Percentiles rank a stretch among this genome's conserved stretches.
Conservation (phyloP, 23 red algal genomes). For the Chondrus crispus region DNA sequence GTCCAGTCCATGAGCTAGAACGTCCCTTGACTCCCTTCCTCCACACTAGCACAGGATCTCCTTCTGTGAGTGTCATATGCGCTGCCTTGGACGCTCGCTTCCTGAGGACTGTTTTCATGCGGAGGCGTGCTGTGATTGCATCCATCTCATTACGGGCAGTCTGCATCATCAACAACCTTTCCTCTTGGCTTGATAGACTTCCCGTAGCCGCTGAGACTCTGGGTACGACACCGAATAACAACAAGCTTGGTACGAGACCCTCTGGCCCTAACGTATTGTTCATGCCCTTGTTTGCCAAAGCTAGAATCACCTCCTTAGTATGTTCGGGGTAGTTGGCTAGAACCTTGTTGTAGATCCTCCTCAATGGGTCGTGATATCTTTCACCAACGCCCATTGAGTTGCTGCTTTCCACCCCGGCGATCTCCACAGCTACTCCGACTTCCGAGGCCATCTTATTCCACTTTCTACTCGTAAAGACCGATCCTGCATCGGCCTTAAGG, state of each 20-base stretch:
- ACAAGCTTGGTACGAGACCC: neutral
- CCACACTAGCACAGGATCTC: neutral
- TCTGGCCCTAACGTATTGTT: constrained; percentile 10
- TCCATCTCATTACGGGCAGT: constrained; percentile 36
- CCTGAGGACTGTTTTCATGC: neutral
- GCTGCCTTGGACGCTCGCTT: neutral
- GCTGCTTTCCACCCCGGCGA: constrained; percentile 5
- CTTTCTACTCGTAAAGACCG: neutral
- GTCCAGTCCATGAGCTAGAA: neutral
- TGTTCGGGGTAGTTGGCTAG: neutral
- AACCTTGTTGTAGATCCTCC: neutral
- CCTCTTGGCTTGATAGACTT: neutral
- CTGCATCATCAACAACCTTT: neutral
- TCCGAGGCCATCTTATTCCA: neutral
- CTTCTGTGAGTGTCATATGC: neutral
- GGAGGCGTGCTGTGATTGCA: neutral
- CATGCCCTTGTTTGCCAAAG: neutral
- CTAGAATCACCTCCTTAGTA: neutral
- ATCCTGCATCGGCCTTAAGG: neutral
- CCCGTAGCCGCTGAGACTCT: neutral
- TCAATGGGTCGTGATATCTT: neutral
- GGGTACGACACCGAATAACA: constrained; percentile 2
- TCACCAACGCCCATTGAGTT: constrained; percentile 30
- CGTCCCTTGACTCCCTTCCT: neutral
- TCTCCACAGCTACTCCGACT: neutral